Evolutionary conservation across 2,329 filamentous ascomycete genomes (phyloP).

Genomic region (Thelonectria discophora): DNA sequence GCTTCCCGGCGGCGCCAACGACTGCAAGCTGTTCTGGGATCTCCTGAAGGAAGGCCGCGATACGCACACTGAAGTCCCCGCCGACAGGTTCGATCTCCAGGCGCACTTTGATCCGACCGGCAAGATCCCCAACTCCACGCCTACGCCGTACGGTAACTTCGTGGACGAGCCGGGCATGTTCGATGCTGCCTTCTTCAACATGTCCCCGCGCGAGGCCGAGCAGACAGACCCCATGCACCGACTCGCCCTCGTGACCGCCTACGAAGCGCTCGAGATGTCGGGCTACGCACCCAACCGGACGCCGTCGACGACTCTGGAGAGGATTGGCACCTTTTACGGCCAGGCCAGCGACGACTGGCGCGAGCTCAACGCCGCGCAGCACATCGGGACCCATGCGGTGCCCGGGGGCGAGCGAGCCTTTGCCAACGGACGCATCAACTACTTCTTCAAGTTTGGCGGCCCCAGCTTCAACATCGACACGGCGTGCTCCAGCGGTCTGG

Average conservation of each 20-base stretch:
- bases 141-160: not conserved
- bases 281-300: slow-evolving; percentile 71
- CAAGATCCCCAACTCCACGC: not conserved
- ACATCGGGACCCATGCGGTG: slow-evolving; percentile 66
- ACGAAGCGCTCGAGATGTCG: slow-evolving; percentile 74
- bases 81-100: not conserved
- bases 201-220: not conserved
- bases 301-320: slow-evolving; percentile 64
- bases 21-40: not conserved
- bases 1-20: not conserved
- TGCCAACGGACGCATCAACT: slow-evolving; percentile 71
- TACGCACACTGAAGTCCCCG: not conserved
- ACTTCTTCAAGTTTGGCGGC: slow-evolving; percentile 80
- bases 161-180: not conserved
- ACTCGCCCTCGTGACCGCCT: slow-evolving; percentile 70
- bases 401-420: slow-evolving; percentile 57
- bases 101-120: not conserved
- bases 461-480: slow-evolving; percentile 79
- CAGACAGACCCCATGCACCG: not conserved
- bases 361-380: slow-evolving; percentile 78
- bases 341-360: slow-evolving; percentile 81
- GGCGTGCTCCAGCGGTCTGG: slow-evolving; percentile 79
- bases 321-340: slow-evolving; percentile 78
- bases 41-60: not conserved
- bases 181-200: not conserved